These are phyloP conservation scores for Cordyceps militaris DNA, from an alignment of 2,329 filamentous ascomycete genomes.

Conservation along the genomic window DNA sequence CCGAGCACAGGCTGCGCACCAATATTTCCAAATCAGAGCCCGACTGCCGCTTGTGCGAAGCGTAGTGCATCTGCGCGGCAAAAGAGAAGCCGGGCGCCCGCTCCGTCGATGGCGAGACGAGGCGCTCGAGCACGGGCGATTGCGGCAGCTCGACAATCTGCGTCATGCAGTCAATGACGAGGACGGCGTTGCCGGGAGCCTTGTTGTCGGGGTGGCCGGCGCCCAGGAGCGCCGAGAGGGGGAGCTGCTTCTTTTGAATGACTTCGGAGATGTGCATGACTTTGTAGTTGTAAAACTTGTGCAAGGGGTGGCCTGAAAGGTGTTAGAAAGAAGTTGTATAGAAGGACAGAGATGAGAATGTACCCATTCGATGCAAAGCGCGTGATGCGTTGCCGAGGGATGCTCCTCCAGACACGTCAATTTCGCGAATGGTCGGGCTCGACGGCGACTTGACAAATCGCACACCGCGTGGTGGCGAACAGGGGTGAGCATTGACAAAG, in stretches of 20 bases:
- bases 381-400: slow-evolving; percentile 37
- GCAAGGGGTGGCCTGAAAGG: slow-evolving; percentile 50
- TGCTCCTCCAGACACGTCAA: slow-evolving; percentile 43
- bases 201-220: slow-evolving; percentile 25
- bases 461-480: slow-evolving; percentile 49
- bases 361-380: slow-evolving; percentile 42
- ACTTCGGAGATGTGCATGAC: slow-evolving; percentile 53
- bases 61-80: slow-evolving; percentile 47
- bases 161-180: slow-evolving; percentile 59
- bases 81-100: slow-evolving; percentile 34
- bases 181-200: slow-evolving; percentile 32
- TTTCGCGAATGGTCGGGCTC: slow-evolving; percentile 52
- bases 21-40: slow-evolving; percentile 63
- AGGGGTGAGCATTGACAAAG: slow-evolving; percentile 61
- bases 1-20: slow-evolving; percentile 64
- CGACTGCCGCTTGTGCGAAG: slow-evolving; percentile 50
- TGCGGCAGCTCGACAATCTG: slow-evolving; percentile 40
- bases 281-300: slow-evolving; percentile 55
- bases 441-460: slow-evolving; percentile 52
- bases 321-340: slow-evolving; percentile 15
- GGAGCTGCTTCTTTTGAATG: slow-evolving; percentile 38
- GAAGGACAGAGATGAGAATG: slow-evolving; percentile 11
- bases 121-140: slow-evolving; percentile 39
- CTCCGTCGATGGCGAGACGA: slow-evolving; percentile 24
- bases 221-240: slow-evolving; percentile 41